Conservation (phyloP, 352 stramenopile genomes). For the Plasmopara viticola region DNA sequence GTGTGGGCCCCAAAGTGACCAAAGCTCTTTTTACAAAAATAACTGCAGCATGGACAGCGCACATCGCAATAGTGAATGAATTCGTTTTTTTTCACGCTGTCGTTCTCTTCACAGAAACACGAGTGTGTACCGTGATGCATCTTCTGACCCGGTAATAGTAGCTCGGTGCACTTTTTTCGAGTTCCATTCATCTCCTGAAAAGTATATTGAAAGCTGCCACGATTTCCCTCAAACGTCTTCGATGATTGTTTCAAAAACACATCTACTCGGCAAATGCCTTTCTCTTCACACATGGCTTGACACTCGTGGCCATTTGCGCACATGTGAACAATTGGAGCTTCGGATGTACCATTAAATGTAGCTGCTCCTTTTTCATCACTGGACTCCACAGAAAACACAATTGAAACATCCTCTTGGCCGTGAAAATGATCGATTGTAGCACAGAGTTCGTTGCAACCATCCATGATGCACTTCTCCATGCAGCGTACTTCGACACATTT, state of each 20-base stretch:
- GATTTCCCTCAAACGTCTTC: conserved; percentile 54
- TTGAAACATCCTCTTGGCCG: conserved; percentile 34
- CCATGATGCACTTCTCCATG: conserved; percentile 51
- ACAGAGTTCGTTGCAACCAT: conserved; percentile 50
- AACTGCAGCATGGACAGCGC: conserved; percentile 66
- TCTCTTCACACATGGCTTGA: conserved; percentile 41
- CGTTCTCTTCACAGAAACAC: conserved; percentile 27
- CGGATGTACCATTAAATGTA: conserved; percentile 36
- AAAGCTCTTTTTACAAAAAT: conserved; percentile 64
- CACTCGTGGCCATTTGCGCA: conserved; percentile 54
- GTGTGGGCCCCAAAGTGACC: conserved; percentile 47
- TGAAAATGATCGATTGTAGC: conserved; percentile 60
- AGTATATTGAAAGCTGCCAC: conserved; percentile 60
- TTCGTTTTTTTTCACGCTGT: conserved; percentile 9
- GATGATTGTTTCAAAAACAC: conserved; percentile 65
- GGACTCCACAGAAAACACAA: conserved; percentile 49
- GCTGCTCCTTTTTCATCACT: conserved; percentile 22
- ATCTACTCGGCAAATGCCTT: conserved; percentile 61
- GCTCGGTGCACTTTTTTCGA: conserved; percentile 49
- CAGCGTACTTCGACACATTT: conserved; percentile 59
- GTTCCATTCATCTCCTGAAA: conserved; percentile 78
- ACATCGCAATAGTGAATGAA: conserved; percentile 62
- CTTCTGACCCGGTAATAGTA: conserved; percentile 34
- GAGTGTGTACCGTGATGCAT: conserved; percentile 41
- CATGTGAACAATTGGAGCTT: conserved; percentile 52